phyloP scores from a whole-genome alignment of 495 filamentous ascomycete species.

The Wilcoxina mikolae region DNA sequence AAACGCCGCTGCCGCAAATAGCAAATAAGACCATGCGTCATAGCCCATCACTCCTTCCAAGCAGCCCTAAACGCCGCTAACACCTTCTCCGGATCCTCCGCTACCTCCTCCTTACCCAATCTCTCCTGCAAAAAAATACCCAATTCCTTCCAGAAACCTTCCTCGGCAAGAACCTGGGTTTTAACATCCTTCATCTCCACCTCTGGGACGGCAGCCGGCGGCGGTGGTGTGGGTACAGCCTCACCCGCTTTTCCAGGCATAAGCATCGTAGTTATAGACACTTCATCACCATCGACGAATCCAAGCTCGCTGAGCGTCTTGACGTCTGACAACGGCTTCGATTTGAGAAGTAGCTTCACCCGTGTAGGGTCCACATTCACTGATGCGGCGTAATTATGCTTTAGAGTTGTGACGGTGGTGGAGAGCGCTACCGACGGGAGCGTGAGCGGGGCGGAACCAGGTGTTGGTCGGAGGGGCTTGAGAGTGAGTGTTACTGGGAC shows the following conservation, averaged over 20 bases:
- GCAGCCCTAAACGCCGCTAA: constrained; percentile 51
- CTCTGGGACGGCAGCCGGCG: constrained; percentile 29
- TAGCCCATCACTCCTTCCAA: too few relatives aligned
- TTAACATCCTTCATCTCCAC: constrained; percentile 40
- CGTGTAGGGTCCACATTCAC: constrained; percentile 42
- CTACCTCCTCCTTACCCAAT: constrained; percentile 44
- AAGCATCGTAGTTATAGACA: constrained; percentile 76
- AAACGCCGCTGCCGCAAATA: neutral
- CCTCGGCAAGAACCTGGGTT: constrained; percentile 44
- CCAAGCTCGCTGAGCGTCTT: constrained; percentile 48
- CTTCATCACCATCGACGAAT: constrained; percentile 32
- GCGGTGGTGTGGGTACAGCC: constrained; percentile 20
- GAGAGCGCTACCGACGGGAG: constrained; percentile 44
- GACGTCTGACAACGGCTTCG: constrained; percentile 62
- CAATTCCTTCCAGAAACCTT: constrained; percentile 80
- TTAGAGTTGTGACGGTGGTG: constrained; percentile 60
- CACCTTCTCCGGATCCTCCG: constrained; percentile 48
- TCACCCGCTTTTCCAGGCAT: constrained; percentile 46
- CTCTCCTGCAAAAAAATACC: constrained; percentile 64
- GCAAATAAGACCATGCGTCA: too few relatives aligned
- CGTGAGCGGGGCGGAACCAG: constrained; percentile 33
- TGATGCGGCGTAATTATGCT: constrained; percentile 41
- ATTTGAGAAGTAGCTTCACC: constrained; percentile 66
- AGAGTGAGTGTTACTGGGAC: constrained; percentile 36
- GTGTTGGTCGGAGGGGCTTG: constrained; percentile 57